phyloP scores from a whole-genome alignment of 257 asterid species.

The Nicotiana sylvestris region DNA sequence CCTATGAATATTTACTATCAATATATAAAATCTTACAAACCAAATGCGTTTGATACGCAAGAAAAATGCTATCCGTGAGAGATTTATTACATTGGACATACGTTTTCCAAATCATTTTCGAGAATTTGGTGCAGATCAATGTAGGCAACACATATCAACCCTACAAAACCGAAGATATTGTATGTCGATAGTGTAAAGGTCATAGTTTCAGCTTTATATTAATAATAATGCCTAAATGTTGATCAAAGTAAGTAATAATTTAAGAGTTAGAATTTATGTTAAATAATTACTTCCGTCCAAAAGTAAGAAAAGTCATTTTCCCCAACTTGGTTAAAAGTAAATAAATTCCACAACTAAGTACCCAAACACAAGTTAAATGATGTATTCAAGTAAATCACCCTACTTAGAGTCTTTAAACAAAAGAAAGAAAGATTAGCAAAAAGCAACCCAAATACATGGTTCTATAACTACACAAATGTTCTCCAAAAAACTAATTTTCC shows the following conservation, averaged over 20 bases:
- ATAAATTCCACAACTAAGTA: neutral
- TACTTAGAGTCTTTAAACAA: too few relatives aligned
- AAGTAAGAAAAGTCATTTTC: too few relatives aligned
- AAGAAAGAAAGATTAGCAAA: neutral
- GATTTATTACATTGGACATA: neutral
- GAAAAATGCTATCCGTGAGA: neutral
- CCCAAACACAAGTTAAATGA: neutral
- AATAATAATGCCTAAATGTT: too few relatives aligned
- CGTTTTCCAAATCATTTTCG: neutral
- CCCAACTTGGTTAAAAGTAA: neutral
- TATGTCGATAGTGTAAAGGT: too few relatives aligned
- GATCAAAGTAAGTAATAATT: too few relatives aligned
- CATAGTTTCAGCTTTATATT: too few relatives aligned
- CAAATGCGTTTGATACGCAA: neutral
- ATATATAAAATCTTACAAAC: too few relatives aligned
- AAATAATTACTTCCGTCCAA: neutral
- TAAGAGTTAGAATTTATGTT: neutral
- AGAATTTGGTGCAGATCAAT: neutral
- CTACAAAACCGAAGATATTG: too few relatives aligned
- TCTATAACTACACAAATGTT: neutral
- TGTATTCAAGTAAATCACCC: neutral
- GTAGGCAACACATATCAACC: too few relatives aligned
- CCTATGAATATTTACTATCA: neutral
- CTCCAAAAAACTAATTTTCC: neutral
- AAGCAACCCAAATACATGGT: neutral